Evolutionary conservation across 768 basidiomycete species (phyloP), one percentile per base, ranked within the genome.

Genomic region (Tephrocybe sp.): DNA sequence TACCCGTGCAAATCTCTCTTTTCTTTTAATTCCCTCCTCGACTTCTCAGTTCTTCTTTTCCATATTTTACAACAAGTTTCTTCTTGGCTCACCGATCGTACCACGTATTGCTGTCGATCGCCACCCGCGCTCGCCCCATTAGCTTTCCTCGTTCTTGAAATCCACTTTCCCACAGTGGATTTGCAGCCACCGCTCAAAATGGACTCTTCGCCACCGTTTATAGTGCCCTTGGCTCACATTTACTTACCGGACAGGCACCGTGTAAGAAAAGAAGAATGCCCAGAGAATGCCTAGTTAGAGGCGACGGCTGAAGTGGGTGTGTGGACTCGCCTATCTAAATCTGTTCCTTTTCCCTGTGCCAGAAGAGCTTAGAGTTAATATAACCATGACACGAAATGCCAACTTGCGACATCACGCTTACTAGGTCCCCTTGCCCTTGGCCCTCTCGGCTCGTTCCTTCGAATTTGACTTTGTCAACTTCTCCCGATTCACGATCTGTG

Each of bases 321-420:
- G n/a, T n/a, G 49, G 36, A 26, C 23, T 26, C 26, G 26, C 26
- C 26, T 26, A 26, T 26, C 26, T 26, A 23, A 30, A 45, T 51
- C 23, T 32, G 22, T 51, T 32, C 20, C 17, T 51, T 45, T 51
- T 16, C 34, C 19, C 13, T 5, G 7, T 40, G 38, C 39, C 39
- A 34, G 45, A 44, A 51, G 44, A 46, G 50, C 39, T 19, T 45
- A 45, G 39, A 51, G 12, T 45, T 45, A 45, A 51, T 45, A 45
- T 51, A 22, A 40, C 19, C 13, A 51, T 51, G 50, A 46, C 50
- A 51, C 50, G 44, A 51, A 51, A 51, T 51, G 50, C 50, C 50
- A 51, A 45, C 50, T 26, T 26, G 26, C 26, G 3, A 26, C 26
- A 7, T 3, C 26, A 26, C 26, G 26, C 42, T 33, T 43, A 36